Evolutionary conservation across 352 stramenopile genomes (phyloP).

Genomic region (Pythium monospermum): DNA sequence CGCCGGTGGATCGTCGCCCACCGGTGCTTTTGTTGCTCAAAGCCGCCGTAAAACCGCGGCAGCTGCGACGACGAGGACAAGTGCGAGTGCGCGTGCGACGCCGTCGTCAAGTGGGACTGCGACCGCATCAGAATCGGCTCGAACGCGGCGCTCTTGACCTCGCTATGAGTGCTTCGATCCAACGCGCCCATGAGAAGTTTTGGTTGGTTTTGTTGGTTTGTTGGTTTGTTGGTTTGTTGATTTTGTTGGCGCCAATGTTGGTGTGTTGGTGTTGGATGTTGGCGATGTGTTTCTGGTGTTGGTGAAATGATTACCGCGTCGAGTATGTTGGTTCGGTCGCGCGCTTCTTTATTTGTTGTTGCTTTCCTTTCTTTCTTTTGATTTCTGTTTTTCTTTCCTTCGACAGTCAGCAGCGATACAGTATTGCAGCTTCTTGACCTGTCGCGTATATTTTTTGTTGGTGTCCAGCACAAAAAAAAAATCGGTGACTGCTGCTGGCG

Average conservation of each 20-base stretch:
- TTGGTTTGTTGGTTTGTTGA: neutral
- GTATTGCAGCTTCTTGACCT: neutral
- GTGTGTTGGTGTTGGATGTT: neutral
- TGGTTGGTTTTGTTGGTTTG: no score
- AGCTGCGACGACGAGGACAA: slow-evolving; percentile 19
- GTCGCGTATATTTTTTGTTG: neutral
- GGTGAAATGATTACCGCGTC: neutral
- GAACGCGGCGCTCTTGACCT: slow-evolving; percentile 19
- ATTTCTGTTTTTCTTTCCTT: neutral
- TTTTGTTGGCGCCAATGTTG: slow-evolving; percentile 1
- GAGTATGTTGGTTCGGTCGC: no score
- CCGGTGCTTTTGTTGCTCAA: slow-evolving; percentile 74
- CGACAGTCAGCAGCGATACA: neutral
- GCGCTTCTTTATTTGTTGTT: no score
- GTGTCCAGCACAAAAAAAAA: neutral
- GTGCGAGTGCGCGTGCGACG: no score
- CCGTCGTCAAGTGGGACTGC: slow-evolving; percentile 6
- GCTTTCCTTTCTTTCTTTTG: no score
- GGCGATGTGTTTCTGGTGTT: neutral
- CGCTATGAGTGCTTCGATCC: slow-evolving; percentile 4
- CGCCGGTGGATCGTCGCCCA: slow-evolving; percentile 59
- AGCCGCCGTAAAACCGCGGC: slow-evolving; percentile 53
- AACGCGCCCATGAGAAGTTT: slow-evolving; percentile 9
- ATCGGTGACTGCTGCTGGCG: slow-evolving; percentile 2
- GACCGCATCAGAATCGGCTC: slow-evolving; percentile 17